Evolutionary conservation across 2,329 filamentous ascomycete genomes (phyloP), one percentile per base, ranked within the genome.

Genomic region (Leptographium flavum): DNA sequence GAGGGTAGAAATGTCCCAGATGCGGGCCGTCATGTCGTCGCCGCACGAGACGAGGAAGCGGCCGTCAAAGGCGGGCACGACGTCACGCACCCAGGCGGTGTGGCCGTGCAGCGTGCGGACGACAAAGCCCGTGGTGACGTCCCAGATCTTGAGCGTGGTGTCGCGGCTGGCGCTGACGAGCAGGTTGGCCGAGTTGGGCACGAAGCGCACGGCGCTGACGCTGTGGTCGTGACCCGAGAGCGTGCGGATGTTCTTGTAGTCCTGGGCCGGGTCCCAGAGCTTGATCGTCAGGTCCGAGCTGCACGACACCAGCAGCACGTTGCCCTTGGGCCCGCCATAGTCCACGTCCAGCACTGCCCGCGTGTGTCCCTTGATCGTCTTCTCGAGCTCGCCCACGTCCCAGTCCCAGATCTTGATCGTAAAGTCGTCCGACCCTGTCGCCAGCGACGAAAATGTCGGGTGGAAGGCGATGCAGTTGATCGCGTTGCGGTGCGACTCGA

Each of bases 391-490:
- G 40, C 90, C 90, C 22, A 93, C 66, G 57, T 95, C 88, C 83
- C 87, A 95, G 58, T 95, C 88, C 88, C 88, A 95, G 45, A 95
- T 88, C 58, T 95, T 95, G 61, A 96, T 94, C 8, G 84, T 94
- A 45, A 78, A 84, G 61, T 95, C 90, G 60, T 94, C 88, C 9
- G 87, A 93, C 15, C 85, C 88, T 0, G 87, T 92, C 10, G 88
- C 90, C 21, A 95, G 70, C 5, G 85, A 90, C 10, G 87, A 90
- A 63, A 94, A 95, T 28, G 92, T 73, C 0, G 88, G 88, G 59
- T 95, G 88, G 58, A 95, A 95, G 15, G 88, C 88, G 47, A 95
- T 79, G 56, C 86, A 88, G 46, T 82, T 94, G 48, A 95, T 79
- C 14, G 85, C 76, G 22, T 78, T 70, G 55, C 87, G 77, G 62